phyloP scores from a whole-genome alignment of 495 filamentous ascomycete species.

The Penicillium silybi region DNA sequence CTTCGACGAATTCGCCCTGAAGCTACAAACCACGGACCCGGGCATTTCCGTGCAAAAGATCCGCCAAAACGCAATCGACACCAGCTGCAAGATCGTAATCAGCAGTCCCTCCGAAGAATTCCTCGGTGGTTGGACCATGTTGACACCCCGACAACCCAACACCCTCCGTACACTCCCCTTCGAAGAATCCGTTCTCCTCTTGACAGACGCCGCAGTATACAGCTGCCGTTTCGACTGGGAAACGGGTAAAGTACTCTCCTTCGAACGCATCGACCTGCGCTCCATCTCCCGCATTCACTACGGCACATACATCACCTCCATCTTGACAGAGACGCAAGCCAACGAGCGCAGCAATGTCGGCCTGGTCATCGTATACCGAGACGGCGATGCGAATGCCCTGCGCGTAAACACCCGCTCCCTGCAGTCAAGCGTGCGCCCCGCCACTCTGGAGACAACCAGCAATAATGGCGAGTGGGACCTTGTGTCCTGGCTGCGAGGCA shows the following conservation, averaged over 20 bases:
- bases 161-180: constrained; percentile 65
- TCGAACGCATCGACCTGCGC: constrained; percentile 77
- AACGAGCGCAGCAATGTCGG: constrained; percentile 81
- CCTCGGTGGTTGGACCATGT: constrained; percentile 77
- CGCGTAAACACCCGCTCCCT: constrained; percentile 82
- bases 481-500: constrained; percentile 38
- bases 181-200: constrained; percentile 77
- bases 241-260: constrained; percentile 84
- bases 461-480: constrained; percentile 34
- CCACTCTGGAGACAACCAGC: constrained; percentile 24
- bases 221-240: constrained; percentile 89
- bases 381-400: constrained; percentile 59
- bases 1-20: constrained; percentile 86
- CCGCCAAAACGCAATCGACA: constrained; percentile 84
- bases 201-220: constrained; percentile 83
- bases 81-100: constrained; percentile 75
- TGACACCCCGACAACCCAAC: constrained; percentile 63
- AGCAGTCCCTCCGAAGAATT: constrained; percentile 80
- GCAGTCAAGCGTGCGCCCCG: constrained; percentile 47
- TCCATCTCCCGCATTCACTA: constrained; percentile 65
- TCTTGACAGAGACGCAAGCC: constrained; percentile 65
- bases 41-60: constrained; percentile 78
- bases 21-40: constrained; percentile 83
- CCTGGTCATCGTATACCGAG: constrained; percentile 70
- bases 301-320: constrained; percentile 87